Evolutionary conservation across 768 basidiomycete species (phyloP).

Genomic region (Mycena rosella): DNA sequence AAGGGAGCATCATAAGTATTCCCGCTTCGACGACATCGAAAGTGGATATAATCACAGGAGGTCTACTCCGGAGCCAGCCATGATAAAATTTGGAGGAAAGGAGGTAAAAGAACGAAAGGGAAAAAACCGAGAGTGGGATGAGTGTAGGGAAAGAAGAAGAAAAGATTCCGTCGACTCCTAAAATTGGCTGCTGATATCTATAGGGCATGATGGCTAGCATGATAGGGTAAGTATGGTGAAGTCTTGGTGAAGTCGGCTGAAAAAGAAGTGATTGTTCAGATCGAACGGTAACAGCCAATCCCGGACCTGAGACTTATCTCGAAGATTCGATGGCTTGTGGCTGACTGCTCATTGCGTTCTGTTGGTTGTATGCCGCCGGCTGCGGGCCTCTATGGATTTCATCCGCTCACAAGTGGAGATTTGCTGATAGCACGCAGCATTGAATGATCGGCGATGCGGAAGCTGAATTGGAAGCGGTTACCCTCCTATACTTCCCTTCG

Average conservation of each 20-base stretch:
- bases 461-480: neutral
- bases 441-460: too few relatives aligned
- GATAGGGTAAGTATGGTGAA: too few relatives aligned
- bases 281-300: too few relatives aligned
- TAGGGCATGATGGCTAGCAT: neutral
- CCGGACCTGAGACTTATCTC: too few relatives aligned
- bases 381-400: neutral
- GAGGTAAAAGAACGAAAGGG: neutral
- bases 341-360: too few relatives aligned
- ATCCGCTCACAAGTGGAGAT: too few relatives aligned
- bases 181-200: neutral
- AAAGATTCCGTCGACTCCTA: neutral
- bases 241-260: too few relatives aligned
- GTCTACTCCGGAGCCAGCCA: constrained; percentile 35
- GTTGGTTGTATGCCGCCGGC: too few relatives aligned
- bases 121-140: neutral
- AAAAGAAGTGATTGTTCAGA: too few relatives aligned
- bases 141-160: neutral
- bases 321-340: too few relatives aligned
- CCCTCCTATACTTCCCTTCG: too few relatives aligned
- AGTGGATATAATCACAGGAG: constrained; percentile 24
- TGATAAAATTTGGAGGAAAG: constrained; percentile 16
- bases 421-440: neutral
- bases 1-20: constrained; percentile 8
- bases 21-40: neutral